These are phyloP conservation scores for Scalesia atractyloides DNA, from an alignment of 129 eudicot genomes.

Conservation along the genomic window DNA sequence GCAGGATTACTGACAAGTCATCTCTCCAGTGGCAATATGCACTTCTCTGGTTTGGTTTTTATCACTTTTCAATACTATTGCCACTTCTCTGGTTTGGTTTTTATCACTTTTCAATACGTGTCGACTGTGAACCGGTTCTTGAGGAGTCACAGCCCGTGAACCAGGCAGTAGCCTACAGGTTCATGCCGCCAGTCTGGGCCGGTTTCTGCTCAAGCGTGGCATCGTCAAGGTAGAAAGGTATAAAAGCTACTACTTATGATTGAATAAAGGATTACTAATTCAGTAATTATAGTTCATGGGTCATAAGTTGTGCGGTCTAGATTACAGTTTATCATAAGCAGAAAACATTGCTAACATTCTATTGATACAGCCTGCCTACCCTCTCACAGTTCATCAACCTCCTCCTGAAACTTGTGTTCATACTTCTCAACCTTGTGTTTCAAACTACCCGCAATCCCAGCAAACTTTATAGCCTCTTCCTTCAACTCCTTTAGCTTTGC, in stretches of 20 bases:
- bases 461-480: constrained; percentile 36
- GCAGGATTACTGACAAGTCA: no score
- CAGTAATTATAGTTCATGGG: constrained; percentile 2
- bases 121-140: background rate
- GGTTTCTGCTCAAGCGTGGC: background rate
- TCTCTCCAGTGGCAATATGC: no score
- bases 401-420: constrained; percentile 49
- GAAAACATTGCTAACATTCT: background rate
- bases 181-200: background rate
- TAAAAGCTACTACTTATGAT: background rate
- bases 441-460: constrained; percentile 34
- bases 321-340: constrained; percentile 1
- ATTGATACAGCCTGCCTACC: background rate
- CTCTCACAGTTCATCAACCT: constrained; percentile 55
- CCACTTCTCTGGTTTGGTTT: background rate
- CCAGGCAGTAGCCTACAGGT: background rate
- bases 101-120: background rate
- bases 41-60: background rate
- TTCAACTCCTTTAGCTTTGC: constrained; percentile 52
- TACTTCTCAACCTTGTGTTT: constrained; percentile 47
- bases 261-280: background rate
- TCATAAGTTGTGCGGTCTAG: background rate
- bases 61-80: no score
- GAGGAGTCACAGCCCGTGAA: background rate
- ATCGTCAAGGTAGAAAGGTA: background rate